Evolutionary conservation across 2,329 filamentous ascomycete genomes (phyloP).

Genomic region (Aspergillus japonicus): DNA sequence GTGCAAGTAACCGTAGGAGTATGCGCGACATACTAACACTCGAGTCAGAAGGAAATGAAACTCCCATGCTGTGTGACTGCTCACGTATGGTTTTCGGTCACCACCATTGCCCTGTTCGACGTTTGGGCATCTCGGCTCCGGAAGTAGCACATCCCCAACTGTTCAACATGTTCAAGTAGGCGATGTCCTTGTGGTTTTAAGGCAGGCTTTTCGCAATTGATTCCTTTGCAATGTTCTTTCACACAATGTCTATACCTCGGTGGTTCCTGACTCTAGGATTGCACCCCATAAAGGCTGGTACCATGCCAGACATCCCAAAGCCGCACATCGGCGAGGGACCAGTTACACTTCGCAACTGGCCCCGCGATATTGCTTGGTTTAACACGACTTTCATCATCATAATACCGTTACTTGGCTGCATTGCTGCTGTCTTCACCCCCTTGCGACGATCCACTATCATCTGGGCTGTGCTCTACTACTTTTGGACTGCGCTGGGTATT

Average conservation of each 20-base stretch:
- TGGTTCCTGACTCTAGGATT: background rate
- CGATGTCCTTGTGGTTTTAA: background rate
- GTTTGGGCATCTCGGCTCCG: background rate
- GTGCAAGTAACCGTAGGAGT: background rate
- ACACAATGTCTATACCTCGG: background rate
- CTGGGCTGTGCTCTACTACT: constrained; percentile 6
- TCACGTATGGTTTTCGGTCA: background rate
- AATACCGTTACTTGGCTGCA: constrained; percentile 2
- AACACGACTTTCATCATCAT: constrained; percentile 7
- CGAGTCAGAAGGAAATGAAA: background rate
- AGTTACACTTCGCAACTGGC: background rate
- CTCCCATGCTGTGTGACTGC: background rate
- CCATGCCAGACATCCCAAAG: background rate
- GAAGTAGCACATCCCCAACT: background rate
- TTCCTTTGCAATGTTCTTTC: background rate
- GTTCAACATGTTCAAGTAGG: background rate
- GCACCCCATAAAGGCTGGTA: background rate
- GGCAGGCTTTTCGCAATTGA: no score
- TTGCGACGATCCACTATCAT: background rate
- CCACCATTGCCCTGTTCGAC: background rate
- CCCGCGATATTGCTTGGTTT: constrained; percentile 2
- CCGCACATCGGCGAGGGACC: background rate
- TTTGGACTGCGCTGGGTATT: background rate
- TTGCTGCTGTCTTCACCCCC: background rate
- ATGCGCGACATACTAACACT: background rate